Percentiles rank a stretch among this genome's conserved stretches.
Evolutionary conservation across 345 rosid genomes (phyloP).

Genomic region (Pugionium cornutum): DNA sequence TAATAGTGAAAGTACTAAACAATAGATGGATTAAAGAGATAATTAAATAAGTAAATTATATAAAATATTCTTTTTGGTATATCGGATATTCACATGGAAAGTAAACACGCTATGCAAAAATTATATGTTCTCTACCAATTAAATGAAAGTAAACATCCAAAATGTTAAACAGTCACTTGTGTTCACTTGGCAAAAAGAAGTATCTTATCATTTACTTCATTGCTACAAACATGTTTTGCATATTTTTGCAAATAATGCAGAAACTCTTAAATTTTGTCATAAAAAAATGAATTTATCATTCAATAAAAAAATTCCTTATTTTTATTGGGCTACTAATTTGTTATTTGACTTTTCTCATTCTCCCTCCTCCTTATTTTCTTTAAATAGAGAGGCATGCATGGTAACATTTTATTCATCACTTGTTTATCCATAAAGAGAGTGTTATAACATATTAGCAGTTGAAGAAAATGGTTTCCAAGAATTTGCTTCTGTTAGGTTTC

Average conservation of each 20-base stretch:
- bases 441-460: neutral
- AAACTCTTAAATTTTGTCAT: neutral
- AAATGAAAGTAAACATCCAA: too few relatives aligned
- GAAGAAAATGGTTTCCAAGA: constrained; percentile 31
- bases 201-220: too few relatives aligned
- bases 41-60: too few relatives aligned
- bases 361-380: neutral
- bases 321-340: neutral
- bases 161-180: too few relatives aligned
- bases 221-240: neutral
- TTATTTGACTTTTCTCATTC: constrained; percentile 29
- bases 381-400: constrained; percentile 26
- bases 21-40: too few relatives aligned
- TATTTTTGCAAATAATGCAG: neutral
- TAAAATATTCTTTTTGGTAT: too few relatives aligned
- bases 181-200: too few relatives aligned
- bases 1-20: too few relatives aligned
- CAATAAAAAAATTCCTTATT: neutral
- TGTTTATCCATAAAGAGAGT: neutral
- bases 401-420: constrained; percentile 18
- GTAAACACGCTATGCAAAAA: too few relatives aligned
- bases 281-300: too few relatives aligned
- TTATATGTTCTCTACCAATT: too few relatives aligned
- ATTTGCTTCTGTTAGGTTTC: constrained; percentile 19
- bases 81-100: too few relatives aligned